phyloP scores from a whole-genome alignment of 441 rosid species.

The Arabidopsis lyrata region DNA sequence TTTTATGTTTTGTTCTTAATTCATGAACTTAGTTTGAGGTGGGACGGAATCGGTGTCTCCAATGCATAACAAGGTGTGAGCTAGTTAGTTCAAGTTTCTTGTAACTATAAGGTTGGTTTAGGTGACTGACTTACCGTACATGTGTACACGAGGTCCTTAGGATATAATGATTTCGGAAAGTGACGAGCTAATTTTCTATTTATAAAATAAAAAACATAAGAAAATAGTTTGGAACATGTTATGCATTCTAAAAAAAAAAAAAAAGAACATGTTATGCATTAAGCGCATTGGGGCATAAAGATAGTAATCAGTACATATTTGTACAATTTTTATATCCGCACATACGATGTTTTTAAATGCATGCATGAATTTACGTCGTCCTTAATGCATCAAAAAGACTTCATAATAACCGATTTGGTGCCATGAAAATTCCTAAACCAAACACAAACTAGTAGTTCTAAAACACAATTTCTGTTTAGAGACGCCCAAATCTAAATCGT shows the following conservation, averaged over 20 bases:
- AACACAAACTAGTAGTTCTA: not conserved
- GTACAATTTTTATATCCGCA: not conserved
- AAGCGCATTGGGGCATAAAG: not conserved
- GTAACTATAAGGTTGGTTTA: too few species aligned
- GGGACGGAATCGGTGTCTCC: too few species aligned
- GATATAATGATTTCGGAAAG: too few species aligned
- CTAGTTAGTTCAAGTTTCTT: too few species aligned
- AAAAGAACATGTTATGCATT: not conserved
- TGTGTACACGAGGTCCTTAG: too few species aligned
- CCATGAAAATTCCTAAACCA: not conserved
- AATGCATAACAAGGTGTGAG: too few species aligned
- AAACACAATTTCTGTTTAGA: not conserved
- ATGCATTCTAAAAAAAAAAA: too few species aligned
- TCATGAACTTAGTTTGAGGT: too few species aligned
- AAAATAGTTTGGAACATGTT: not conserved
- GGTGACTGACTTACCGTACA: too few species aligned
- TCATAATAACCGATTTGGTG: not conserved
- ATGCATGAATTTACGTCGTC: not conserved
- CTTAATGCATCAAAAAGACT: not conserved
- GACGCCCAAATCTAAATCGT: not conserved
- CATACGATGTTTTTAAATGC: not conserved
- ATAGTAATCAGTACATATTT: not conserved
- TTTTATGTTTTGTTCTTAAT: too few species aligned
- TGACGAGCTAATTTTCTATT: too few species aligned
- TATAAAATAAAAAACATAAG: not conserved